These are phyloP conservation scores for maize (Zea mays) DNA, from an alignment of 176 grass and related monocot species.

Conservation along the genomic window DNA sequence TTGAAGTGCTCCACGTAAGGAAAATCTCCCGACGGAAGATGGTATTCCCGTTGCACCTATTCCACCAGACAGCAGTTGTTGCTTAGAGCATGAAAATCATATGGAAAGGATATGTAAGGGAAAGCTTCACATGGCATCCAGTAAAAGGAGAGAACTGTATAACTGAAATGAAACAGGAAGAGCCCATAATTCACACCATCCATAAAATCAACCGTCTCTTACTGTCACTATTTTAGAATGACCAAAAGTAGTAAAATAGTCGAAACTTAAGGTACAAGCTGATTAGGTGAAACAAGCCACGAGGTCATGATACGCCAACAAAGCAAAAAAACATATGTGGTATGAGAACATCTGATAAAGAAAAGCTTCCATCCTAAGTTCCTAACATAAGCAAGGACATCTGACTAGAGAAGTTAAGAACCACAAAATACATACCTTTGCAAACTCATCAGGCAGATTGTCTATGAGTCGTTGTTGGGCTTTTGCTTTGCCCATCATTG, in stretches of 20 bases:
- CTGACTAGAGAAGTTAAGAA: constrained; percentile 1
- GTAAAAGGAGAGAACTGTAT: neutral
- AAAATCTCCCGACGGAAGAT: constrained; percentile 84
- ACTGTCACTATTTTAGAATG: neutral
- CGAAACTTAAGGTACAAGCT: neutral
- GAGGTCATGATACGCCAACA: neutral
- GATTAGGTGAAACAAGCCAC: neutral
- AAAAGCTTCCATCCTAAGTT: neutral
- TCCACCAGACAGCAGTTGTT: constrained; percentile 12
- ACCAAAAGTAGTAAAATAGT: neutral
- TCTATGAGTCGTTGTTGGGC: constrained; percentile 86
- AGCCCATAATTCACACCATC: neutral
- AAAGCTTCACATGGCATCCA: constrained; percentile 25
- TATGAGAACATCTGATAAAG: neutral
- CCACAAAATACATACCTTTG: constrained; percentile 55
- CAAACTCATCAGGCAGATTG: constrained; percentile 76
- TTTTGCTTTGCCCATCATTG: constrained; percentile 96
- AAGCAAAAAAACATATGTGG: neutral
- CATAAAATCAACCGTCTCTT: neutral
- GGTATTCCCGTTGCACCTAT: constrained; percentile 85
- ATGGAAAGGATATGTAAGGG: neutral
- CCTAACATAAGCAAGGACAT: constrained; percentile 9
- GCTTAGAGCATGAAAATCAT: constrained; percentile 7
- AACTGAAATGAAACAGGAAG: neutral
- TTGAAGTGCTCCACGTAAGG: constrained; percentile 86